These are phyloP conservation scores for Metarhizium rileyi DNA, from an alignment of 2,329 filamentous ascomycete species.

Conservation along the genomic window DNA sequence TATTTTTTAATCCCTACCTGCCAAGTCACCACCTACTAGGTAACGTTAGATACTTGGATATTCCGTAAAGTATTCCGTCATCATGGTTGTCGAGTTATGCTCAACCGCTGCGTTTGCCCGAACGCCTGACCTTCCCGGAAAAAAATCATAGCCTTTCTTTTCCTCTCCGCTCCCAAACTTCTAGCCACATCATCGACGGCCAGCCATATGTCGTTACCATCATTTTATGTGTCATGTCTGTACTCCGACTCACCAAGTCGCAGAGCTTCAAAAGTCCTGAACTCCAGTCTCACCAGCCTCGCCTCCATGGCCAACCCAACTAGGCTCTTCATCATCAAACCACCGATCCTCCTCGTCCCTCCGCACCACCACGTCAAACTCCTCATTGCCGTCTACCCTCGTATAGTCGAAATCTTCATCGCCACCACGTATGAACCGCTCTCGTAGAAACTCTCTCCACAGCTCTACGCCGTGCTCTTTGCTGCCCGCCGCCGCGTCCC, in stretches of 20 bases:
- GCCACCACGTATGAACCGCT: conserved; percentile 64
- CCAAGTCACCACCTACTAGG: neutral
- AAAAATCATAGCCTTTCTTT: neutral
- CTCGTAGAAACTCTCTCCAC: conserved; percentile 64
- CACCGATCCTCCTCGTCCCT: conserved; percentile 63
- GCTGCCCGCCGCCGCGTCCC: conserved; percentile 18
- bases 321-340: conserved; percentile 70
- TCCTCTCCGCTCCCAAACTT: neutral
- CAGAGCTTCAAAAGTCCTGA: conserved; percentile 52
- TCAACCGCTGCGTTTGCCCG: neutral
- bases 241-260: neutral
- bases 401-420: conserved; percentile 74
- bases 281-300: conserved; percentile 56
- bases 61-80: too few species aligned
- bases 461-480: conserved; percentile 57
- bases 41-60: too few species aligned
- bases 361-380: conserved; percentile 54
- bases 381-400: conserved; percentile 60
- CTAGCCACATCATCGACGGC: neutral
- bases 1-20: neutral
- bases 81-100: too few species aligned
- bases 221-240: neutral
- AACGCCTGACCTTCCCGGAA: neutral
- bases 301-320: conserved; percentile 41
- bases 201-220: neutral